phyloP scores from a whole-genome alignment of 345 rosid genomes.

The Passiflora organensis region DNA sequence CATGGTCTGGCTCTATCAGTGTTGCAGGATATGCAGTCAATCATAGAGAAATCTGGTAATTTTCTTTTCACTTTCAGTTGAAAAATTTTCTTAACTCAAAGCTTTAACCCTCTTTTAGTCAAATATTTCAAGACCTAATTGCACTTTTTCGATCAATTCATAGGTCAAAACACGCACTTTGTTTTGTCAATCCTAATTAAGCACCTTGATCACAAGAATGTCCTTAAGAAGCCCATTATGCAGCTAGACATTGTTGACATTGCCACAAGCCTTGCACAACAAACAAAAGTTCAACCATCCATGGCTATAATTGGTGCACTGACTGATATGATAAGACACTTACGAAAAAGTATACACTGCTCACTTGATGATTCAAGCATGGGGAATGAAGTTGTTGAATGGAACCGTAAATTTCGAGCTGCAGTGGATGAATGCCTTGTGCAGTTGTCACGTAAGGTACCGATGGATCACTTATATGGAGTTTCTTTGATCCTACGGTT shows the following conservation, averaged over 20 bases:
- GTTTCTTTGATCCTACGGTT: not conserved
- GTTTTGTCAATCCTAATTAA: constrained; percentile 58
- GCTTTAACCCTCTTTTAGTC: not conserved
- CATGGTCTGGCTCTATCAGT: constrained; percentile 57
- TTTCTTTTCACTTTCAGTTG: constrained; percentile 1
- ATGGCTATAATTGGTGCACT: constrained; percentile 62
- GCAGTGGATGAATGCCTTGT: constrained; percentile 68
- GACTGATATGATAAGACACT: constrained; percentile 72
- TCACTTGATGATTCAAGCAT: constrained; percentile 61
- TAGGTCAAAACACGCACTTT: constrained; percentile 65
- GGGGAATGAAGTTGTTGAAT: constrained; percentile 52
- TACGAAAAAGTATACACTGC: constrained; percentile 65
- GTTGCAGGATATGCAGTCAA: constrained; percentile 49
- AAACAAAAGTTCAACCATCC: constrained; percentile 47
- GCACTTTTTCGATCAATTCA: constrained; percentile 20
- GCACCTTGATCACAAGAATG: constrained; percentile 73
- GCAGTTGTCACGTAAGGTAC: constrained; percentile 54
- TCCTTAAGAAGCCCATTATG: constrained; percentile 57
- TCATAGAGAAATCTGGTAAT: constrained; percentile 63
- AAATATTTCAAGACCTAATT: not conserved
- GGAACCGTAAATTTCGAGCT: constrained; percentile 47
- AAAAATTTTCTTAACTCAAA: no score
- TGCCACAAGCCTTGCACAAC: constrained; percentile 52
- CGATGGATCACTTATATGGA: no score
- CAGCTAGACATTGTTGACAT: constrained; percentile 55